Percentiles rank a stretch among this genome's conserved stretches.
These are phyloP conservation scores for Arachnomyces sp. DNA, from an alignment of 2,329 filamentous ascomycete species.

Conservation along the genomic window DNA sequence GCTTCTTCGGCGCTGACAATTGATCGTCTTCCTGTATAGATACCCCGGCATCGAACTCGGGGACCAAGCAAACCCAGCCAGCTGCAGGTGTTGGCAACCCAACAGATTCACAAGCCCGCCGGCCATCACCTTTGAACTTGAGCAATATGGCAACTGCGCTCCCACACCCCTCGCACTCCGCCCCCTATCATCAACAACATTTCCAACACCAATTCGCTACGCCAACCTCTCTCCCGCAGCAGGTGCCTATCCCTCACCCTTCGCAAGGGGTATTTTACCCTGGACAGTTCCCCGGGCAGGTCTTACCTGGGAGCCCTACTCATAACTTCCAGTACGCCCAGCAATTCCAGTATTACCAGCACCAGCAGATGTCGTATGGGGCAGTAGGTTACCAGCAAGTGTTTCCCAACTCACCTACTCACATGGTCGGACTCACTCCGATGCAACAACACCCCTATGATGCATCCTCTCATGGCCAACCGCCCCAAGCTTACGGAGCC, in stretches of 20 bases:
- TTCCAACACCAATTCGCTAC: conserved; percentile 21
- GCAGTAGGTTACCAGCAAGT: conserved; percentile 17
- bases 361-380: conserved; percentile 10
- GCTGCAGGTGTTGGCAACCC: conserved; percentile 15
- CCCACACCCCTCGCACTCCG: conserved; percentile 20
- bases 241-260: conserved; percentile 15
- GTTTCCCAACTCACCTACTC: conserved; percentile 14
- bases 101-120: conserved; percentile 11
- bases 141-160: conserved; percentile 22
- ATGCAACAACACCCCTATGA: conserved; percentile 22
- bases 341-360: conserved; percentile 15
- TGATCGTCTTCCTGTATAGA: no score
- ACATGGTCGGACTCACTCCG: conserved; percentile 14
- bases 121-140: conserved; percentile 21
- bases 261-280: conserved; percentile 8
- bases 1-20: no score
- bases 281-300: no score
- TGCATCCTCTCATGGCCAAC: background rate
- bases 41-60: background rate
- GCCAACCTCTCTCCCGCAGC: conserved; percentile 16
- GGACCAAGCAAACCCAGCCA: conserved; percentile 6
- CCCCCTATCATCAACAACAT: conserved; percentile 19
- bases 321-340: conserved; percentile 17
- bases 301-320: no score
- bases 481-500: conserved; percentile 15